Conservation (phyloP, 2,329 filamentous ascomycete genomes). For the Pleurostoma richardsiae region DNA sequence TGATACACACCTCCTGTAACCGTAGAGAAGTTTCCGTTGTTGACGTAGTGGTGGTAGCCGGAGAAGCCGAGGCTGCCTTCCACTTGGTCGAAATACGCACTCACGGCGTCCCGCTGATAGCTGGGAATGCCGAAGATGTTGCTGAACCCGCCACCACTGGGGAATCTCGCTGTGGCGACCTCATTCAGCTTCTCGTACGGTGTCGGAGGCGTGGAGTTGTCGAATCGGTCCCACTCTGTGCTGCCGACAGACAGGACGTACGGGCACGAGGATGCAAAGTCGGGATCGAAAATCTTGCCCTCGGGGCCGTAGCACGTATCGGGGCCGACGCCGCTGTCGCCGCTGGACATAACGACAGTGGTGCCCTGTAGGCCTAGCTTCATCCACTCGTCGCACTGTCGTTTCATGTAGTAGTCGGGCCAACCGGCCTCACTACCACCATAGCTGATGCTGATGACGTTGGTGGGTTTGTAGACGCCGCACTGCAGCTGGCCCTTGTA, state of each 20-base stretch:
- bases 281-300: conserved; percentile 38
- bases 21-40: conserved; percentile 4
- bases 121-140: conserved; percentile 36
- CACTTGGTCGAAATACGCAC: conserved; percentile 27
- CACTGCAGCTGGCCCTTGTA: conserved; percentile 38
- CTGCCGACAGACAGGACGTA: conserved; percentile 21
- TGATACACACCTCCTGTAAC: conserved; percentile 15
- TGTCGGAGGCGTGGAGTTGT: conserved; percentile 4
- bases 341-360: conserved; percentile 42
- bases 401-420: conserved; percentile 47
- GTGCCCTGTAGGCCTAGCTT: conserved; percentile 46
- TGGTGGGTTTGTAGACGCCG: conserved; percentile 39
- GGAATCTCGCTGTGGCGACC: conserved; percentile 15
- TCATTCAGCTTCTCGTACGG: conserved; percentile 10
- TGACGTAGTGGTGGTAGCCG: conserved; percentile 12
- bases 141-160: conserved; percentile 38
- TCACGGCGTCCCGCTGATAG: conserved; percentile 36
- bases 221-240: conserved; percentile 8
- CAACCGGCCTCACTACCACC: conserved; percentile 48
- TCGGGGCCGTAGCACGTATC: conserved; percentile 30
- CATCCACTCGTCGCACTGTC: conserved; percentile 45
- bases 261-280: conserved; percentile 44
- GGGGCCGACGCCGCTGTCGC: conserved; percentile 40
- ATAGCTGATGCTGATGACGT: conserved; percentile 53
- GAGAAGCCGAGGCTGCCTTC: conserved; percentile 6